phyloP scores from a whole-genome alignment of 2,329 filamentous ascomycete genomes.

The Cytospora piceicola region DNA sequence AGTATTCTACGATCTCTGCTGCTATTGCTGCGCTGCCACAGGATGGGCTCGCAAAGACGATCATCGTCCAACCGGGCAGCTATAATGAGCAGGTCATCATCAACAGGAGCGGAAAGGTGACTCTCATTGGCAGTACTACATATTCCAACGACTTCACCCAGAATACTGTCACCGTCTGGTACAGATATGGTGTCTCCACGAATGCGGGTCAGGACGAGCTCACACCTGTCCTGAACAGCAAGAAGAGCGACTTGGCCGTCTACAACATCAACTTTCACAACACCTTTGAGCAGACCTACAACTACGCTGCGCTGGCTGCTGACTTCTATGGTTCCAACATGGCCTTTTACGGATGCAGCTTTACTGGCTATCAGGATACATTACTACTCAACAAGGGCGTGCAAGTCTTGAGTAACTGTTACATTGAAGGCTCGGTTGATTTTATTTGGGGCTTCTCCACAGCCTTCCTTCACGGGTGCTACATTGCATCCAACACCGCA shows the following conservation, averaged over 20 bases:
- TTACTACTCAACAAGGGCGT: conserved; percentile 37
- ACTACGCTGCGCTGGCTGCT: conserved; percentile 37
- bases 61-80: conserved; percentile 45
- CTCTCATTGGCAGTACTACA: conserved; percentile 40
- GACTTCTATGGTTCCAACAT: conserved; percentile 43
- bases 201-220: conserved; percentile 46
- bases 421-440: conserved; percentile 41
- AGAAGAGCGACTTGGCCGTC: conserved; percentile 50
- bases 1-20: conserved; percentile 47
- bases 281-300: conserved; percentile 35
- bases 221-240: conserved; percentile 50
- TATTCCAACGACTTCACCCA: conserved; percentile 43
- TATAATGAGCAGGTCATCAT: conserved; percentile 48
- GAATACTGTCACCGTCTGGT: conserved; percentile 44
- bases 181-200: conserved; percentile 45
- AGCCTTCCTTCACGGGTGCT: conserved; percentile 44
- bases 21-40: conserved; percentile 49
- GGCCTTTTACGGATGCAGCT: conserved; percentile 39
- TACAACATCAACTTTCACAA: conserved; percentile 54
- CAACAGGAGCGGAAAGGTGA: conserved; percentile 45
- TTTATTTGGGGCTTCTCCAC: conserved; percentile 41
- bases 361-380: conserved; percentile 40
- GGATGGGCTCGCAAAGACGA: conserved; percentile 45
- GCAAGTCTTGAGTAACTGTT: conserved; percentile 42
- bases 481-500: conserved; percentile 43